Conservation (phyloP, 257 asterid species). For the Jacaranda mimosifolia region DNA sequence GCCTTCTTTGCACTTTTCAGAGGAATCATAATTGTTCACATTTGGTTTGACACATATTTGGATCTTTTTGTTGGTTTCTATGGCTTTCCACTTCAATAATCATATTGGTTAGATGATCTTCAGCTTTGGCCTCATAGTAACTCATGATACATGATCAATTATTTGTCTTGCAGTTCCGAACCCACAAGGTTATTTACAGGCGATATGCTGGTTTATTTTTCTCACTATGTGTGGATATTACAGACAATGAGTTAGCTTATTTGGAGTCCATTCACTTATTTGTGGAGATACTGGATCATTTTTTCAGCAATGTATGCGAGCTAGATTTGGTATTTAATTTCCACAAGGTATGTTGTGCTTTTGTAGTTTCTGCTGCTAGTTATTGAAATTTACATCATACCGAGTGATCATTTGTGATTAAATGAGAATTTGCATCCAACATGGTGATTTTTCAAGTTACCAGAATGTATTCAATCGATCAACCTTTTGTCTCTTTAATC, state of each 20-base stretch:
- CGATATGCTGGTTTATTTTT: constrained; percentile 96
- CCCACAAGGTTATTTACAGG: constrained; percentile 95
- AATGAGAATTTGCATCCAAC: not conserved
- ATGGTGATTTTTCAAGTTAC: not conserved
- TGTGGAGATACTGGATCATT: constrained; percentile 97
- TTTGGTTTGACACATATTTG: not conserved
- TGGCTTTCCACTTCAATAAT: not conserved
- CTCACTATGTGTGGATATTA: constrained; percentile 94
- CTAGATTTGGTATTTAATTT: constrained; percentile 94
- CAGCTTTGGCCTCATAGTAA: not conserved
- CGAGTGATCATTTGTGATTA: not conserved
- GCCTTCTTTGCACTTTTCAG: not conserved
- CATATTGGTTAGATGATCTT: not conserved
- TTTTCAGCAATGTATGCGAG: constrained; percentile 98
- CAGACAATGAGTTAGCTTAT: constrained; percentile 88
- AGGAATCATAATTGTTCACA: not conserved
- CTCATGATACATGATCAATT: constrained; percentile 21
- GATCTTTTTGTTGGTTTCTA: not conserved
- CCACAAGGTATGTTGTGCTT: constrained; percentile 77
- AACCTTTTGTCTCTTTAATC: not conserved
- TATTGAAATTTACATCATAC: not conserved
- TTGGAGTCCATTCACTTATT: constrained; percentile 93
- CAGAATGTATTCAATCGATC: not conserved
- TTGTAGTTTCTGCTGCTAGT: constrained; percentile 8
- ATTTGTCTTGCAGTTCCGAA: constrained; percentile 73